phyloP scores from a whole-genome alignment of 129 eudicot genomes.

The Sambucus nigra region DNA sequence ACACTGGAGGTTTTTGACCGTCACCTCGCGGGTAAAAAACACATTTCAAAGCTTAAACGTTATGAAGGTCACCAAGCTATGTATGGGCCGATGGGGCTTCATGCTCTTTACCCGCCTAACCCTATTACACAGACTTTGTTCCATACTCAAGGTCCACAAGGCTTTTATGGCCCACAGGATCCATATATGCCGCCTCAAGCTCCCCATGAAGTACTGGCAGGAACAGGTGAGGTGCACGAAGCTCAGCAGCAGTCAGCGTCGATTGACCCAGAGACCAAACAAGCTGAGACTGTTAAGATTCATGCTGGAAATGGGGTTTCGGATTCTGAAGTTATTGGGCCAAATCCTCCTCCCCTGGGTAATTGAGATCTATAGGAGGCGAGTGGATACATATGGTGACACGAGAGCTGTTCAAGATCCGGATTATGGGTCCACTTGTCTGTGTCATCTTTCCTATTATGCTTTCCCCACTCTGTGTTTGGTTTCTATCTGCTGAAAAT shows the following conservation, averaged over 20 bases:
- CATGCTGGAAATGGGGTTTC: constrained; percentile 10
- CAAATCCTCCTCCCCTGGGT: not conserved
- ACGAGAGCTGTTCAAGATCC: not conserved
- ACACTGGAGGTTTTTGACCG: constrained; percentile 49
- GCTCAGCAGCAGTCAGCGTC: constrained; percentile 8
- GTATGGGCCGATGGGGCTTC: constrained; percentile 51
- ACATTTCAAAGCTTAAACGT: constrained; percentile 34
- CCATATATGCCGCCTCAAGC: constrained; percentile 20
- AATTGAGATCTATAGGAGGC: not conserved
- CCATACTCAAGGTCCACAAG: constrained; percentile 20
- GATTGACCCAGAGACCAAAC: constrained; percentile 15
- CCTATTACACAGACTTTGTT: constrained; percentile 31
- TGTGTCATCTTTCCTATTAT: no score
- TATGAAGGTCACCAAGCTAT: constrained; percentile 52
- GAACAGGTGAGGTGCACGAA: not conserved
- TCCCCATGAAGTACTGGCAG: not conserved
- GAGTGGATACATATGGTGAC: not conserved
- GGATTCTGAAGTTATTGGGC: not conserved
- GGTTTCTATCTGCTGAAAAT: no score
- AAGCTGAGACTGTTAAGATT: constrained; percentile 3
- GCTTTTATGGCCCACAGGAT: constrained; percentile 14
- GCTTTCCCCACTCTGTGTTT: not conserved
- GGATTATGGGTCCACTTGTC: no score
- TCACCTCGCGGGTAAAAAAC: constrained; percentile 43
- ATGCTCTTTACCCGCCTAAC: constrained; percentile 60